Evolutionary conservation across 805 yeast genomes (phyloP).

Genomic region (Pichia thaimueangensis): DNA sequence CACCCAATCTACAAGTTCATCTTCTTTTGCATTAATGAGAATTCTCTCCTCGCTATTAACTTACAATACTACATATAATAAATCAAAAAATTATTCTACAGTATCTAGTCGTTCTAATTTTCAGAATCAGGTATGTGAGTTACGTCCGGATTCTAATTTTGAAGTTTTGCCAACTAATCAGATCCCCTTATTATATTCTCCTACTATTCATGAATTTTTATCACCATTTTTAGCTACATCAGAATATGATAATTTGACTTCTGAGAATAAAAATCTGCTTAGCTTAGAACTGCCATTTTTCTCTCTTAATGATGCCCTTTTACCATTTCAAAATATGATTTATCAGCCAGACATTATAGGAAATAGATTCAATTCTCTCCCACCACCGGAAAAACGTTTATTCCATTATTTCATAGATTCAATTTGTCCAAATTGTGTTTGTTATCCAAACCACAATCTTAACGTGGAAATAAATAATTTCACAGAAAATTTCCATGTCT

Average conservation of each 20-base stretch:
- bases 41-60: background rate
- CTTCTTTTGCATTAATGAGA: background rate
- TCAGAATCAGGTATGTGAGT: too few species aligned
- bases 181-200: too few species aligned
- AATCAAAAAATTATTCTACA: background rate
- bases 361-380: background rate
- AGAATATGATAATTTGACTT: too few species aligned
- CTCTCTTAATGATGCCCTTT: background rate
- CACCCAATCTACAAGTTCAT: background rate
- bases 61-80: too few species aligned
- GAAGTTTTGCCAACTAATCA: too few species aligned
- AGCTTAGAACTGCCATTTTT: too few species aligned
- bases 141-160: too few species aligned
- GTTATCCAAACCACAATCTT: constrained; percentile 32
- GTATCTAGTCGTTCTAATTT: background rate
- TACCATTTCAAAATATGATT: background rate
- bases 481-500: too few species aligned
- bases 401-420: constrained; percentile 30
- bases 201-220: too few species aligned
- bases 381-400: constrained; percentile 20
- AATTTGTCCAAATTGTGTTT: constrained; percentile 36
- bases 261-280: too few species aligned
- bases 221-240: too few species aligned
- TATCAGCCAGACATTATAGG: background rate
- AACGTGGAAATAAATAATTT: too few species aligned